Evolutionary conservation across 2,329 filamentous ascomycete genomes (phyloP).

Genomic region (Fusarium bulbicola): DNA sequence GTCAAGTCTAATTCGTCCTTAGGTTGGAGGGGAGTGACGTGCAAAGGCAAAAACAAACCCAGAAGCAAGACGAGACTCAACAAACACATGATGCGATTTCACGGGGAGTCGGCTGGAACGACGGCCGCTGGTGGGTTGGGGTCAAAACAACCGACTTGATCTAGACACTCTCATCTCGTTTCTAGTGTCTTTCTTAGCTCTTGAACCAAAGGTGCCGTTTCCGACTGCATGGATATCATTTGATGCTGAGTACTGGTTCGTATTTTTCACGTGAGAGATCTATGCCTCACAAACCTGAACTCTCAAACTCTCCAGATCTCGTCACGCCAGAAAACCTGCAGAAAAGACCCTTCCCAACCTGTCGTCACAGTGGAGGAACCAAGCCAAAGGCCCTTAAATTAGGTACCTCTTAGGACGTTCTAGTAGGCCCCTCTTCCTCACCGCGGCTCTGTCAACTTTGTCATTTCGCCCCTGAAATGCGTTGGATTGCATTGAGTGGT

Average conservation of each 20-base stretch:
- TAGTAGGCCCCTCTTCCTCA: slow-evolving; percentile 33
- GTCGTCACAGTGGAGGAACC: slow-evolving; percentile 32
- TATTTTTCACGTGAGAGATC: slow-evolving; percentile 7
- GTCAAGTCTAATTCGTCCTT: neutral
- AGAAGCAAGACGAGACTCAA: slow-evolving; percentile 8
- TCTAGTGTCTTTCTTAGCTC: slow-evolving; percentile 30
- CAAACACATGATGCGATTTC: slow-evolving; percentile 28
- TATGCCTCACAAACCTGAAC: neutral
- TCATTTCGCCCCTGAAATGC: slow-evolving; percentile 38
- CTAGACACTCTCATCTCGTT: slow-evolving; percentile 22
- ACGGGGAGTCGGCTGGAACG: slow-evolving; percentile 28
- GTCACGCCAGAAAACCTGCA: neutral
- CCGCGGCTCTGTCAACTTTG: slow-evolving; percentile 41
- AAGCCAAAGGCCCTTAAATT: slow-evolving; percentile 22
- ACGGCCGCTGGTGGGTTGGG: slow-evolving; percentile 31
- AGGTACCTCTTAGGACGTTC: slow-evolving; percentile 3
- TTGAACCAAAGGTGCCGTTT: slow-evolving; percentile 31
- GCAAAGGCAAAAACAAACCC: slow-evolving; percentile 13
- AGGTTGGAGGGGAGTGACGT: slow-evolving; percentile 27
- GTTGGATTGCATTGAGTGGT: slow-evolving; percentile 42
- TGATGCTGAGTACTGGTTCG: slow-evolving; percentile 7
- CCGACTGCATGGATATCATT: slow-evolving; percentile 22
- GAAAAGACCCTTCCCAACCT: slow-evolving; percentile 24
- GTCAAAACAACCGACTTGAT: slow-evolving; percentile 23
- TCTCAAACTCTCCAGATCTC: neutral